phyloP scores from a whole-genome alignment of 1,284 basidiomycete species.

The Trametes hirsuta region DNA sequence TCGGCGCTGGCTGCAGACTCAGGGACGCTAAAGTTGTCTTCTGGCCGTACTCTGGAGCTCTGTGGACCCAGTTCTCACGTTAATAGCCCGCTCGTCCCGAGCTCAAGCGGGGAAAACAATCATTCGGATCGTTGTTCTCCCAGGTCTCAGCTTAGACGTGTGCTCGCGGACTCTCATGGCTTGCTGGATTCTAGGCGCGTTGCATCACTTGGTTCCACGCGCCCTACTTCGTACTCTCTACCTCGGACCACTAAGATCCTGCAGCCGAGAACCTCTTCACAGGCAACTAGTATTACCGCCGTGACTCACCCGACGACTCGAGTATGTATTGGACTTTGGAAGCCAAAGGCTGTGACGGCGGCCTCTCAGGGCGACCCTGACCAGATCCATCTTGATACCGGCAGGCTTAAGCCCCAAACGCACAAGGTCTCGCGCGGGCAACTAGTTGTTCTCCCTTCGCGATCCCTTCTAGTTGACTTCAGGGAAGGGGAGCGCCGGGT shows the following conservation, averaged over 20 bases:
- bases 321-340: neutral
- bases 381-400: constrained; percentile 43
- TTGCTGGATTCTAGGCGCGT: neutral
- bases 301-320: constrained; percentile 5
- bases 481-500: constrained; percentile 55
- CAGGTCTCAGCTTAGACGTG: constrained; percentile 15
- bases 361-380: constrained; percentile 21
- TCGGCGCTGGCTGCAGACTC: constrained; percentile 23
- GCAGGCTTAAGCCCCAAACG: constrained; percentile 43
- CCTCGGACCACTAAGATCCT: neutral
- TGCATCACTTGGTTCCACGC: neutral
- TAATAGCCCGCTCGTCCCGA: neutral
- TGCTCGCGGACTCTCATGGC: constrained; percentile 17
- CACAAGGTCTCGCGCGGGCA: constrained; percentile 54
- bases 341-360: neutral
- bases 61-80: neutral
- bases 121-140: neutral
- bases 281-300: constrained; percentile 17
- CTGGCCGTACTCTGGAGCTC: neutral
- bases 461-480: constrained; percentile 53
- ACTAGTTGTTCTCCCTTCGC: constrained; percentile 52
- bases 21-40: constrained; percentile 5
- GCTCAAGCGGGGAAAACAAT: neutral
- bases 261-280: constrained; percentile 8
- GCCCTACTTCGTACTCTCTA: neutral